These are phyloP conservation scores for Sugiyamaella paludigena DNA, from an alignment of 1,139 yeast species.

Conservation along the genomic window DNA sequence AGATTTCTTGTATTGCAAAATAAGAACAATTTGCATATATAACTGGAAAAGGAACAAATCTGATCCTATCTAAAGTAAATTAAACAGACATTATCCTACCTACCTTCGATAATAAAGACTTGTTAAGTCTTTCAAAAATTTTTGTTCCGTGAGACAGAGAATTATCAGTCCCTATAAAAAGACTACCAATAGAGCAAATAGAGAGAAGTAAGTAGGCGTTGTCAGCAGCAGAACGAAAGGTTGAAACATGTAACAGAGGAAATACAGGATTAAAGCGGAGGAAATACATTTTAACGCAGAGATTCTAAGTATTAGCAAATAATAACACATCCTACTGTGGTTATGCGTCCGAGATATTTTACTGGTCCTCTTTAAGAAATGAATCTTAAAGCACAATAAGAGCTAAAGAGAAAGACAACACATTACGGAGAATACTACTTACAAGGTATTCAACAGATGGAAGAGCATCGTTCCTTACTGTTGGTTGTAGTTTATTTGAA, in stretches of 20 bases:
- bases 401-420: too few species aligned
- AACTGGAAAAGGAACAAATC: too few species aligned
- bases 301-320: background rate
- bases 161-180: slow-evolving; percentile 1
- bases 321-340: background rate
- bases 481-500: background rate
- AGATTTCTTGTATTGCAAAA: too few species aligned
- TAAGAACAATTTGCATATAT: too few species aligned
- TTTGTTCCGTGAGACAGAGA: background rate
- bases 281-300: slow-evolving; percentile 1
- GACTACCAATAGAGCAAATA: slow-evolving; percentile 1
- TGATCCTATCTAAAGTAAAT: background rate
- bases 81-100: background rate
- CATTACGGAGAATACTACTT: too few species aligned
- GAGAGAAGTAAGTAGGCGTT: background rate
- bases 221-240: slow-evolving; percentile 1
- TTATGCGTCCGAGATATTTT: too few species aligned
- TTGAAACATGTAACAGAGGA: slow-evolving; percentile 1
- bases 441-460: slow-evolving; percentile 1
- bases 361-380: too few species aligned
- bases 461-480: background rate
- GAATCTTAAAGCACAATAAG: too few species aligned
- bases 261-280: background rate
- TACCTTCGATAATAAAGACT: background rate
- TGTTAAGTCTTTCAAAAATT: slow-evolving; percentile 1